Evolutionary conservation across 129 eudicot species (phyloP).

Genomic region (Oenanthe sinensis): DNA sequence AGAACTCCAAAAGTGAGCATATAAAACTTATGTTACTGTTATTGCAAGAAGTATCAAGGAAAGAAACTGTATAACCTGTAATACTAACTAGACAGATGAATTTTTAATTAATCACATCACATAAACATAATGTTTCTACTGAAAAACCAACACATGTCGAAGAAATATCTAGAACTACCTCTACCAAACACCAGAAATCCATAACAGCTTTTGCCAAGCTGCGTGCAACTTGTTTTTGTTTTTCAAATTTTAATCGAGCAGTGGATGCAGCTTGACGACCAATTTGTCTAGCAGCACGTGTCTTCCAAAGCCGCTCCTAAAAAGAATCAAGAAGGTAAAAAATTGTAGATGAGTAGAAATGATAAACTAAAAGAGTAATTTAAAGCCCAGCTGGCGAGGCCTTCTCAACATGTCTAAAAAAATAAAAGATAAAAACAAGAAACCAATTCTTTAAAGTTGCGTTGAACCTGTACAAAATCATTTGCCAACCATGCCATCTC

Average conservation of each 20-base stretch:
- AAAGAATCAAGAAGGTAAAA: neutral
- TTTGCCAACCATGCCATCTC: slow-evolving; percentile 99
- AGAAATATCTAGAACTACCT: slow-evolving; percentile 27
- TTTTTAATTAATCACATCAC: neutral
- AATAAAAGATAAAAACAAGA: neutral
- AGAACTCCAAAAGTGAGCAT: neutral
- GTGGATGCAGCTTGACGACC: slow-evolving; percentile 44
- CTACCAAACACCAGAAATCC: slow-evolving; percentile 75
- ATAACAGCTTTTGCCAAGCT: slow-evolving; percentile 66
- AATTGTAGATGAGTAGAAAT: slow-evolving; percentile 10
- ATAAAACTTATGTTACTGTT: neutral
- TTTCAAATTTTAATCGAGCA: slow-evolving; percentile 44
- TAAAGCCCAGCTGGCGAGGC: neutral
- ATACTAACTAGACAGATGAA: neutral
- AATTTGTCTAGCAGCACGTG: slow-evolving; percentile 62
- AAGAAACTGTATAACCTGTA: neutral
- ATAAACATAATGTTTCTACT: neutral
- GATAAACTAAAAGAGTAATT: neutral
- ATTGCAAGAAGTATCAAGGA: neutral
- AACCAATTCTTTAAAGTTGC: neutral
- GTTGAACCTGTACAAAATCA: slow-evolving; percentile 91
- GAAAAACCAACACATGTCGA: neutral
- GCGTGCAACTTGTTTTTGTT: slow-evolving; percentile 59
- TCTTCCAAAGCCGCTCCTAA: slow-evolving; percentile 94
- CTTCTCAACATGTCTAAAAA: neutral